These are phyloP conservation scores for Glycine latifolia DNA, from an alignment of 306 rosid genomes.

Conservation along the genomic window DNA sequence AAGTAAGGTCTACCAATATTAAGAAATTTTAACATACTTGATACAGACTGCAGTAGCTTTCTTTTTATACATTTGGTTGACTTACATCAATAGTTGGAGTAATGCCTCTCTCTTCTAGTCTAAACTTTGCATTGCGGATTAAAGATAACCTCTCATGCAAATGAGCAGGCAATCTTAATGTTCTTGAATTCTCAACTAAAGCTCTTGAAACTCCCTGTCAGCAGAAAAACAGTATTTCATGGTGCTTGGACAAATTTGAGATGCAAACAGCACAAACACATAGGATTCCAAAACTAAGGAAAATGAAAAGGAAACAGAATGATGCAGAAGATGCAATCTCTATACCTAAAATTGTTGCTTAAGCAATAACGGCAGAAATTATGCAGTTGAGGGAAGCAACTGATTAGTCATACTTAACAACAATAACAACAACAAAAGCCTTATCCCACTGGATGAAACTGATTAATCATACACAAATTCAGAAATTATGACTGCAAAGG, in stretches of 20 bases:
- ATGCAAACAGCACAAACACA: slow-evolving; percentile 1
- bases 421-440: neutral
- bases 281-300: neutral
- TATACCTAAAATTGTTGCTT: slow-evolving; percentile 21
- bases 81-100: slow-evolving; percentile 95
- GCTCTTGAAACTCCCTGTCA: slow-evolving; percentile 94
- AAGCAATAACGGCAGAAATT: neutral
- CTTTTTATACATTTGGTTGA: slow-evolving; percentile 33
- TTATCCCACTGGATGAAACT: neutral
- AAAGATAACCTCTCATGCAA: slow-evolving; percentile 89
- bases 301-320: slow-evolving; percentile 8
- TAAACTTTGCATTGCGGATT: slow-evolving; percentile 84
- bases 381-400: neutral
- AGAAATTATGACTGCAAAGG: slow-evolving; percentile 27
- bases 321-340: slow-evolving; percentile 39
- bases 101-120: slow-evolving; percentile 84
- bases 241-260: slow-evolving; percentile 23
- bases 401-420: neutral
- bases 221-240: slow-evolving; percentile 35
- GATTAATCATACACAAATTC: slow-evolving; percentile 22
- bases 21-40: slow-evolving; percentile 14
- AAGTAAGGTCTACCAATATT: slow-evolving; percentile 22
- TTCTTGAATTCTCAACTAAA: slow-evolving; percentile 86
- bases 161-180: slow-evolving; percentile 83
- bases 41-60: neutral